A percentile compares a stretch with the other conserved stretches of the same genome.
phyloP scores from a whole-genome alignment of 2,329 filamentous ascomycete species.

The Xylariaceae sp. region DNA sequence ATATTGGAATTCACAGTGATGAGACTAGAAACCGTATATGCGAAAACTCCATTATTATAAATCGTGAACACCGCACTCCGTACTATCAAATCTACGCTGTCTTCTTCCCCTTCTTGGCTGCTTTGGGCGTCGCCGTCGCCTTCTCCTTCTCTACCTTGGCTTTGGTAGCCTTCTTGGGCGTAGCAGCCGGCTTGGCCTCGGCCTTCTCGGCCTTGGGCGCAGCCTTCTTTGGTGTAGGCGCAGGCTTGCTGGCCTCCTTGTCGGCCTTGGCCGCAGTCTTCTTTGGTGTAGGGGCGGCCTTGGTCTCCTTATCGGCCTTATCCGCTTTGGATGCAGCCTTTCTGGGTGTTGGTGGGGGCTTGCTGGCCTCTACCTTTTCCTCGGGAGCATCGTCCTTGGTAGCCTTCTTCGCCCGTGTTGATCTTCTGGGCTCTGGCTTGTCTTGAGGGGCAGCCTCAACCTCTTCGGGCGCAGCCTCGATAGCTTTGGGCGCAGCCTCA shows the following conservation, averaged over 20 bases:
- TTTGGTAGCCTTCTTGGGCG: slow-evolving; percentile 21
- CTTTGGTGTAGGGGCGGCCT: slow-evolving; percentile 31
- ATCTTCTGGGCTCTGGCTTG: neutral
- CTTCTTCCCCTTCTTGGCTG: slow-evolving; percentile 32
- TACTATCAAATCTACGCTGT: slow-evolving; percentile 28
- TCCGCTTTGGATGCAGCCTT: neutral
- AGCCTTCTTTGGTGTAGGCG: slow-evolving; percentile 25
- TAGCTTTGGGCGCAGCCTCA: slow-evolving; percentile 31
- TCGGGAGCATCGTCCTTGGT: neutral
- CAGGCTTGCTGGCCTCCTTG: slow-evolving; percentile 21
- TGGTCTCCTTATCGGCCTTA: slow-evolving; percentile 30
- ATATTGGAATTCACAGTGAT: too few species aligned
- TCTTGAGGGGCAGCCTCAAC: neutral
- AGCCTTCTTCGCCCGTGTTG: neutral
- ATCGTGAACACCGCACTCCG: slow-evolving; percentile 36
- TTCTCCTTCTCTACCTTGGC: slow-evolving; percentile 22
- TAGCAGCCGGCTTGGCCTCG: slow-evolving; percentile 26
- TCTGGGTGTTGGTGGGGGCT: slow-evolving; percentile 31
- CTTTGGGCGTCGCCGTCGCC: slow-evolving; percentile 14
- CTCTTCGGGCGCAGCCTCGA: slow-evolving; percentile 8
- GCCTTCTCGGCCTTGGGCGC: slow-evolving; percentile 20
- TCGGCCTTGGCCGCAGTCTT: slow-evolving; percentile 18
- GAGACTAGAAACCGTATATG: neutral
- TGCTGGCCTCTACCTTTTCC: slow-evolving; percentile 32
- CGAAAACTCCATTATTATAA: slow-evolving; percentile 10